These are phyloP conservation scores for Lotmaria passim DNA, from an alignment of 208 protist genomes.

Conservation along the genomic window DNA sequence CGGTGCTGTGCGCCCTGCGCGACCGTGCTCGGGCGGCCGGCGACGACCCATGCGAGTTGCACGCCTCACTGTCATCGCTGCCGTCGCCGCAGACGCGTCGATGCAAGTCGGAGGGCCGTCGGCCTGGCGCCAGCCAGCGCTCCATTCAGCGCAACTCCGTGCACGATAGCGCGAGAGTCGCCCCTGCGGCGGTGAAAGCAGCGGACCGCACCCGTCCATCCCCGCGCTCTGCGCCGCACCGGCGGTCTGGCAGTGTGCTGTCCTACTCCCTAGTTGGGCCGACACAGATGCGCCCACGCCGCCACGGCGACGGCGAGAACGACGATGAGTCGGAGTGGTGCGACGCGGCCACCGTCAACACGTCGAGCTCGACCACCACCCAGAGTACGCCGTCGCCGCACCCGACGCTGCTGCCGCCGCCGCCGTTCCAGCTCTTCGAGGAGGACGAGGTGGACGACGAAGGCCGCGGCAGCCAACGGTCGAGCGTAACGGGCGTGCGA, in stretches of 20 bases:
- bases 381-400: conserved; percentile 37
- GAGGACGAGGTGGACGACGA: conserved; percentile 37
- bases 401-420: conserved; percentile 27
- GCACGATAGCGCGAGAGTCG: not conserved
- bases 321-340: conserved; percentile 37
- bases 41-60: conserved; percentile 24
- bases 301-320: conserved; percentile 14
- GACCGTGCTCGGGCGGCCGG: conserved; percentile 19
- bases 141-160: not conserved
- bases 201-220: not conserved
- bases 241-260: conserved; percentile 3
- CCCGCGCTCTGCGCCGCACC: conserved; percentile 3
- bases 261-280: not conserved
- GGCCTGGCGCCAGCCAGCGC: not conserved
- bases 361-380: conserved; percentile 28
- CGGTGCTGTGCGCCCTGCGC: conserved; percentile 22
- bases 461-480: conserved; percentile 13
- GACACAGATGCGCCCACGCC: not conserved
- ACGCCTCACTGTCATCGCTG: not conserved
- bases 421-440: conserved; percentile 31
- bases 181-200: not conserved
- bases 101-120: not conserved
- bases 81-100: conserved; percentile 6
- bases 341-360: conserved; percentile 29
- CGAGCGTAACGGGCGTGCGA: conserved; percentile 16